Evolutionary conservation across 2,329 filamentous ascomycete genomes (phyloP).

Genomic region (Aspergillus texensis): DNA sequence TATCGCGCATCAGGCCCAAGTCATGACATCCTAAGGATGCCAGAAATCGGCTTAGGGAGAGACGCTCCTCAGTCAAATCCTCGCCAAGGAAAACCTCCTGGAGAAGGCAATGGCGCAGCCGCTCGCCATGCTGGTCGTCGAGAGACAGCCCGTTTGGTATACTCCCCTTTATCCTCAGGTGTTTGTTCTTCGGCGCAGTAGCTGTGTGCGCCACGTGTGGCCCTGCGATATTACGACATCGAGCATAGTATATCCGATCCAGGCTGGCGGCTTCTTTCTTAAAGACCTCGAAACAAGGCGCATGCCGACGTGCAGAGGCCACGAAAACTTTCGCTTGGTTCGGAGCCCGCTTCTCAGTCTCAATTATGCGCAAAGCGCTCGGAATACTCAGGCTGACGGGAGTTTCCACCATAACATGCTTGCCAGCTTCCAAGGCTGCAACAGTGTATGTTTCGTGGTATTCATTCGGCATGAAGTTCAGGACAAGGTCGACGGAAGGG

Average conservation of each 20-base stretch:
- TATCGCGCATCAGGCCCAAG: conserved; percentile 57
- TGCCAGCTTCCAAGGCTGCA: conserved; percentile 55
- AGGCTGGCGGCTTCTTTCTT: conserved; percentile 55
- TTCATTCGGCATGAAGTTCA: conserved; percentile 60
- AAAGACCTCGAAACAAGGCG: conserved; percentile 57
- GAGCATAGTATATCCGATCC: conserved; percentile 58
- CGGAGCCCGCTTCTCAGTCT: conserved; percentile 48
- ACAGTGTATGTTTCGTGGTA: conserved; percentile 58
- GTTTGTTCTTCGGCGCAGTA: conserved; percentile 12
- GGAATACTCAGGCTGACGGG: conserved; percentile 56
- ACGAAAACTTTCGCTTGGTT: conserved; percentile 56
- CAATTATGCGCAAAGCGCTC: conserved; percentile 52
- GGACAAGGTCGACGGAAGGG: conserved; percentile 37
- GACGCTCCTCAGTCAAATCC: conserved; percentile 31
- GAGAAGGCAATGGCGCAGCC: conserved; percentile 18
- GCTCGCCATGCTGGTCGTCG: background rate
- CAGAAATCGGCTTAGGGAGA: conserved; percentile 47
- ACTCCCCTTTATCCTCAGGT: background rate
- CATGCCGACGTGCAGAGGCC: conserved; percentile 65
- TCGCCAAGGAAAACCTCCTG: conserved; percentile 32
- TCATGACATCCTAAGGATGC: conserved; percentile 58
- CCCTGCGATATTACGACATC: conserved; percentile 56
- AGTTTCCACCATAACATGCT: conserved; percentile 63
- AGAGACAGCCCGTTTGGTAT: background rate
- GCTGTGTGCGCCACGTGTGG: conserved; percentile 46